Conservation (phyloP, 192 early-diverging fungal genomes). For the Podila minutissima region DNA sequence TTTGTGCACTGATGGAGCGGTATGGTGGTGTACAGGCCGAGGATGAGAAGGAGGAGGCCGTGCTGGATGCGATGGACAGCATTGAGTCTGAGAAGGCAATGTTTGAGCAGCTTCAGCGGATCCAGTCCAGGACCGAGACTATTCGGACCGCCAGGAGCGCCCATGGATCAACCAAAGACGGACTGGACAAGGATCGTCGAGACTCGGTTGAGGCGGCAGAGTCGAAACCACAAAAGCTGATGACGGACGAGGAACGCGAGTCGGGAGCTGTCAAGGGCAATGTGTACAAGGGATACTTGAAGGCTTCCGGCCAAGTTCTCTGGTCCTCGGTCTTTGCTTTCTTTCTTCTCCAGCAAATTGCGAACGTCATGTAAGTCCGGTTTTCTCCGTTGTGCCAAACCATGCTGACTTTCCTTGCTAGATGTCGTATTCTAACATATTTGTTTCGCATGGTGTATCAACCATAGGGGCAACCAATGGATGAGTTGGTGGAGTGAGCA, state of each 20-base stretch:
- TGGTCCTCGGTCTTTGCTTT: constrained; percentile 4
- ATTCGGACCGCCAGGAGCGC: constrained; percentile 62
- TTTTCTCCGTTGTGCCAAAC: constrained; percentile 71
- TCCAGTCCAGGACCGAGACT: constrained; percentile 44
- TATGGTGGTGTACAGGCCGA: constrained; percentile 61
- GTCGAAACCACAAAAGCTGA: constrained; percentile 73
- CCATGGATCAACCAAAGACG: background rate
- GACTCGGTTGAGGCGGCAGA: constrained; percentile 72
- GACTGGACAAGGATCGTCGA: background rate
- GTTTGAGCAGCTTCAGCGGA: too few species aligned
- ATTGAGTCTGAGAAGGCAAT: too few species aligned
- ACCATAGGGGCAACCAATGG: constrained; percentile 39
- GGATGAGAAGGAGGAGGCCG: background rate
- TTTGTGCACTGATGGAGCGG: constrained; percentile 74
- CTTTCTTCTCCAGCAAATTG: constrained; percentile 2
- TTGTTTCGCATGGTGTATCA: background rate
- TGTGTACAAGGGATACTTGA: constrained; percentile 66
- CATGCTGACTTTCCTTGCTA: constrained; percentile 44
- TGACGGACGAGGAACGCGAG: constrained; percentile 79
- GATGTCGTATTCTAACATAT: constrained; percentile 70
- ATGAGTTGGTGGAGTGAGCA: constrained; percentile 7
- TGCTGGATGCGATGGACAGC: constrained; percentile 47
- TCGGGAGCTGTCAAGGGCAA: constrained; percentile 66
- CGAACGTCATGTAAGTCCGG: constrained; percentile 13
- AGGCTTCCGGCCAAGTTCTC: constrained; percentile 45